Evolutionary conservation across 306 rosid genomes (phyloP).

Genomic region (Vigna nakashimae): DNA sequence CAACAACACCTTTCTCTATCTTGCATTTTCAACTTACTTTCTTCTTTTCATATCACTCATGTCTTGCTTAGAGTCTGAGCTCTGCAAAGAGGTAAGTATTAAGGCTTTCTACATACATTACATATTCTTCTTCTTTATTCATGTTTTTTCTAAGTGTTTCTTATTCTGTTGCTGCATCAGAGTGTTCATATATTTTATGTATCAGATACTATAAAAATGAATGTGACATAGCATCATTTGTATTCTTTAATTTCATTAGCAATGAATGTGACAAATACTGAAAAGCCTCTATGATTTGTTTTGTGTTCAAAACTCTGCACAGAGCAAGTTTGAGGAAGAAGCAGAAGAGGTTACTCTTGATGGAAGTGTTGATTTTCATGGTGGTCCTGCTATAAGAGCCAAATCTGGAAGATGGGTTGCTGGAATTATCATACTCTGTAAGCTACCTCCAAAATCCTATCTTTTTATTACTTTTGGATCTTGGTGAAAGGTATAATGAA

Average conservation of each 20-base stretch:
- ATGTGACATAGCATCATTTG: neutral
- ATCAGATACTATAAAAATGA: neutral
- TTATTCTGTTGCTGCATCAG: neutral
- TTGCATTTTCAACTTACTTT: conserved; percentile 24
- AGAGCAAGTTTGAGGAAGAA: conserved; percentile 65
- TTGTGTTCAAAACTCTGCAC: conserved; percentile 2
- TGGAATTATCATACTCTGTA: conserved; percentile 88
- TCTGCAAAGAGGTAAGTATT: conserved; percentile 59
- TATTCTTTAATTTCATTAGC: neutral
- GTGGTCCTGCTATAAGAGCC: conserved; percentile 78
- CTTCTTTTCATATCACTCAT: conserved; percentile 41
- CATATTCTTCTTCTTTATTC: neutral
- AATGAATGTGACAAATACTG: conserved; percentile 3
- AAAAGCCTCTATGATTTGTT: neutral
- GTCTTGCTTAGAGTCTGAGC: conserved; percentile 66
- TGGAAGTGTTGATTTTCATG: conserved; percentile 84
- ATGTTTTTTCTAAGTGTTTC: neutral
- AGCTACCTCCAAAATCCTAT: conserved; percentile 52
- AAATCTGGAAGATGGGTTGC: conserved; percentile 95
- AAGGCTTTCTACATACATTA: neutral
- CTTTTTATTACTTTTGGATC: neutral
- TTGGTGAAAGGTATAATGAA: neutral
- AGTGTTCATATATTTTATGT: neutral
- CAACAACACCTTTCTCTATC: conserved; percentile 46
- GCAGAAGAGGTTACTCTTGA: conserved; percentile 75